phyloP scores from a whole-genome alignment of 2,329 filamentous ascomycete genomes.

The Monosporascus sp. region DNA sequence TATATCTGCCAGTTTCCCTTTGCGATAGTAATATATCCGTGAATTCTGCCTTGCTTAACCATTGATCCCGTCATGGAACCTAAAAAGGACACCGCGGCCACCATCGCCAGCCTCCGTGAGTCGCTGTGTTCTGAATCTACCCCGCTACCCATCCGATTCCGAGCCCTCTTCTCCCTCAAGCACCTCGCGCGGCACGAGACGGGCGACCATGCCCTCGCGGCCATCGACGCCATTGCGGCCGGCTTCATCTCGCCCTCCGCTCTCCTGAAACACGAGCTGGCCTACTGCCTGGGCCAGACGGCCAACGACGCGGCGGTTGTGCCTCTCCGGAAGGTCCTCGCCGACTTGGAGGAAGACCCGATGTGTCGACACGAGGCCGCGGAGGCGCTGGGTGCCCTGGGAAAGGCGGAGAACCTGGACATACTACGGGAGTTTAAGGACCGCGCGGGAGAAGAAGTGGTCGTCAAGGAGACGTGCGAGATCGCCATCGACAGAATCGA shows the following conservation, averaged over 20 bases:
- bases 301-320: conserved; percentile 69
- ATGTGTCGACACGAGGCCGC: conserved; percentile 98
- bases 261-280: conserved; percentile 90
- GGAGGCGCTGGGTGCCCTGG: conserved; percentile 86
- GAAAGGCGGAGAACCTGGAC: conserved; percentile 66
- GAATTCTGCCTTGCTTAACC: not conserved
- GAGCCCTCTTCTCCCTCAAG: conserved; percentile 96
- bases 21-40: not conserved
- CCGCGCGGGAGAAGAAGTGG: conserved; percentile 67
- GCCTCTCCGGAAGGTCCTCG: conserved; percentile 67
- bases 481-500: conserved; percentile 91
- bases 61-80: conserved; percentile 14
- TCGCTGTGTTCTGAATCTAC: conserved; percentile 75
- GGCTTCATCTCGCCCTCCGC: conserved; percentile 81
- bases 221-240: conserved; percentile 78
- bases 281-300: conserved; percentile 93
- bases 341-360: conserved; percentile 75
- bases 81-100: conserved; percentile 25
- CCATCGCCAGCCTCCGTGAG: conserved; percentile 61
- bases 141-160: conserved; percentile 83
- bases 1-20: not conserved
- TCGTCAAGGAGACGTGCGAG: conserved; percentile 93
- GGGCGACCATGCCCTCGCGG: conserved; percentile 53
- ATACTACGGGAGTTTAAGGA: conserved; percentile 71
- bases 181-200: conserved; percentile 70